Evolutionary conservation across 495 filamentous ascomycete genomes (phyloP), one percentile per base, ranked within the genome.

Genomic region (Bombardia bombarda): DNA sequence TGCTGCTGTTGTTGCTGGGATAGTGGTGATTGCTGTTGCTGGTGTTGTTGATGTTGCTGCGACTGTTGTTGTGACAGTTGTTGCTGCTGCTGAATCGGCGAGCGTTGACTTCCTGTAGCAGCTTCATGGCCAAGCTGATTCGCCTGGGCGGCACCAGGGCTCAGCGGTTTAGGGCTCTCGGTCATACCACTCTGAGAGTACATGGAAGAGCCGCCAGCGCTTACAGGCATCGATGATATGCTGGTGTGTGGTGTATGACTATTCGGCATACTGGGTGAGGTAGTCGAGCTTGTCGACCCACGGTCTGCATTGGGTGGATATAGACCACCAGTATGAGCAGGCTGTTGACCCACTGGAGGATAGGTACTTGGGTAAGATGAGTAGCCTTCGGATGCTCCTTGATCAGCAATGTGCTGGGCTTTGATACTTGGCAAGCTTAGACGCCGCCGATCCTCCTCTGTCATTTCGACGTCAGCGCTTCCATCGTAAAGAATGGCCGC

Each of bases 101-200:
- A 88, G 43, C 84, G 74, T 40, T 80, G 75, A 21, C 78, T 74
- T 48, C 72, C 74, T 21, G 20, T 60, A 50, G 45, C 71, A 63
- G 28, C 67, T 43, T 79, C 76, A 33, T 79, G 75, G 23, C 74
- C 69, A 6, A 76, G 64, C 49, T 82, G 76, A 45, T 80, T 75
- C 21, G 75, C 68, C 36, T 79, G 75, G 32, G 73, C 63, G 16
- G 77, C 77, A 50, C 76, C 79, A 3, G 89, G 89, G 25, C 87
- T 94, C 24, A 95, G 68, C 3, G 89, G 86, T 56, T 86, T 90
- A 0, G 88, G 87, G 49, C 84, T 90, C 56, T 95, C 89, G 3
- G 83, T 89, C 73, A 93, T 84, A 43, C 73, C 72, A 40, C 66
- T 70, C 45, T 86, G 79, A 13, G 80, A 72, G 59, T 84, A 90